Base-by-base conservation (phyloP, 768 basidiomycete species). In the Lactarius sanguifluus region DNA sequence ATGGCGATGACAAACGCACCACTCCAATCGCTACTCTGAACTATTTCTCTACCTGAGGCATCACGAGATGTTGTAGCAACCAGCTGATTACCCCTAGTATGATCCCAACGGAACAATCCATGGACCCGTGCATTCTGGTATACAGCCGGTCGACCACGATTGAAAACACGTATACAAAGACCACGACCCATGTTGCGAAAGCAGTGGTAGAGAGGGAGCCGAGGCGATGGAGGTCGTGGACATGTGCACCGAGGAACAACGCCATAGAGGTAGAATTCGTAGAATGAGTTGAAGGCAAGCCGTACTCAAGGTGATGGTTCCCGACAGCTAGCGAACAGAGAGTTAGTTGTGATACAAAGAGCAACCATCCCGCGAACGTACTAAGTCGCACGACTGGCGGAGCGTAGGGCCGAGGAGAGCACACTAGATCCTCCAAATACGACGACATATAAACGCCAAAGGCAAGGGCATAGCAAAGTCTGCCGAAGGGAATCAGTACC, bases 251-350 rank as follows among this genome's bases (percentile, higher is more conserved):
- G 66, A 92, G 81, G 77, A 92, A 92, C 4, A 98, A 82, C 0
- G 94, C 94, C 72, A 97, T 91, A 32, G 93, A 96, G 60, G 94
- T 83, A 62, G 87, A 85, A 75, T 97, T 96, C 9, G 95, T 93
- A 2, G 93, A 91, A 72, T 99, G 96, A 0, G 96, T 97, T 0
- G 94, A 96, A 0, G 95, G 96, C 73, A 98, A 96, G 28, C 96
- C 96, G 71, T 96, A 96, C 78, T 96, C 94, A 3, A 92, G 82
- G 70, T 94, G 91, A 72, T 92, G 91, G 1, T 79, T 83, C 16
- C 91, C 89, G 60, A 93, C 87, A 5, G 88, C 90, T 92, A 66
- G 20, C 9, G 38, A 41, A 67, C 50, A 41, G n/a, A 20, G 23
- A 23, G 36, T 36, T 3, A 40, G 45, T 18, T 9, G 13, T 64